Percentiles rank a stretch among this genome's conserved stretches.
These are phyloP conservation scores for Boechera divaricarpa DNA, from an alignment of 345 rosid species.

Conservation along the genomic window DNA sequence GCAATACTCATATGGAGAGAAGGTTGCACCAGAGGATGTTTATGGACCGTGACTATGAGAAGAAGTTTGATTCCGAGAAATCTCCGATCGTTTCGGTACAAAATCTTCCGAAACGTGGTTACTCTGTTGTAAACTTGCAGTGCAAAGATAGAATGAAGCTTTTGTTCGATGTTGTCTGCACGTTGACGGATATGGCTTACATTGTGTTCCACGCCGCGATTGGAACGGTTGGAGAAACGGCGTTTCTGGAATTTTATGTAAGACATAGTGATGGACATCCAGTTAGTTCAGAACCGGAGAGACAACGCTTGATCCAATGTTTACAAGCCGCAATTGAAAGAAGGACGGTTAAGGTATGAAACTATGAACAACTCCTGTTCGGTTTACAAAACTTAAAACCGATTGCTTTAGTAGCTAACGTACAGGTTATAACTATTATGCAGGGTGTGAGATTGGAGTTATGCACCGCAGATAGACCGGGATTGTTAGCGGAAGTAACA, in stretches of 20 bases:
- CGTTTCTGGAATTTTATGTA: slow-evolving; percentile 80
- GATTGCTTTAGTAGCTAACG: neutral
- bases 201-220: slow-evolving; percentile 89
- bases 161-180: slow-evolving; percentile 90
- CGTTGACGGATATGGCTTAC: slow-evolving; percentile 94
- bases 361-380: neutral
- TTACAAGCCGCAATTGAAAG: slow-evolving; percentile 85
- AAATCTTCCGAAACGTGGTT: slow-evolving; percentile 77
- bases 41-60: slow-evolving; percentile 90
- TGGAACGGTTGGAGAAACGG: slow-evolving; percentile 62
- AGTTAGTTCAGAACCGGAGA: slow-evolving; percentile 88
- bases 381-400: neutral
- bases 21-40: slow-evolving; percentile 97
- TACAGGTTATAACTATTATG: neutral
- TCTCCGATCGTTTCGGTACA: slow-evolving; percentile 78
- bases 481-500: slow-evolving; percentile 82
- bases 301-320: slow-evolving; percentile 90
- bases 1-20: slow-evolving; percentile 86
- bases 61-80: slow-evolving; percentile 53
- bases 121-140: slow-evolving; percentile 88
- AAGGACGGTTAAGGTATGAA: slow-evolving; percentile 75
- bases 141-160: slow-evolving; percentile 87
- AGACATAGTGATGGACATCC: slow-evolving; percentile 87
- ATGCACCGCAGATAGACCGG: slow-evolving; percentile 61
- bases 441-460: slow-evolving; percentile 90